Conservation (phyloP, 2,329 filamentous ascomycete species). For the Sclerotinia trifoliorum region DNA sequence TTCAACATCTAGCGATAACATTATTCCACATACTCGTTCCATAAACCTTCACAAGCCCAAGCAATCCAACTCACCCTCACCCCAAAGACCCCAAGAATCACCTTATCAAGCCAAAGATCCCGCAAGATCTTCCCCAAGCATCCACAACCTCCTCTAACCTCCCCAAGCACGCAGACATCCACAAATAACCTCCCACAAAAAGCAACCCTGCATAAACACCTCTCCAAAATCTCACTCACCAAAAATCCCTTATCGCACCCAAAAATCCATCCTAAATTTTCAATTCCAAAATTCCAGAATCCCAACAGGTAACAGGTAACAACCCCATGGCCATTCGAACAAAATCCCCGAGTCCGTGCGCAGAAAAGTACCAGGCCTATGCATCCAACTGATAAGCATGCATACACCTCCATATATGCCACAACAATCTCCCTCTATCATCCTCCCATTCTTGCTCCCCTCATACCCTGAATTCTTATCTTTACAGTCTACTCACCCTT, state of each 20-base stretch:
- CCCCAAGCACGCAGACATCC: not conserved
- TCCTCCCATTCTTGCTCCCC: not conserved
- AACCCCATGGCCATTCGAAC: not conserved
- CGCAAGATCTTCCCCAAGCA: not conserved
- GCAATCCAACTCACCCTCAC: not conserved
- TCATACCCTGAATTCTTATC: not conserved
- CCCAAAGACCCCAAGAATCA: not conserved
- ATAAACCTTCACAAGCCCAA: not conserved
- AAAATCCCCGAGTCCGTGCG: constrained; percentile 11
- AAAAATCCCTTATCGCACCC: not conserved
- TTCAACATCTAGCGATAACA: not conserved
- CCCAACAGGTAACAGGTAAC: not conserved
- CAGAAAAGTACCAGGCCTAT: not conserved
- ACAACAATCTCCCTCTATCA: not conserved
- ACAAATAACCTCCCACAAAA: not conserved
- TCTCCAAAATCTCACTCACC: not conserved
- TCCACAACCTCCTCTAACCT: not conserved
- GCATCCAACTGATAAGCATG: constrained; percentile 10
- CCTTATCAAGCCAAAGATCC: constrained; percentile 5
- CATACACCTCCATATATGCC: not conserved
- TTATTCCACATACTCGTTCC: too few relatives aligned
- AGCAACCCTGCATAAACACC: not conserved
- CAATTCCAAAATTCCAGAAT: too few relatives aligned
- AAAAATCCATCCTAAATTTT: not conserved
- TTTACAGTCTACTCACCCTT: not conserved